These are phyloP conservation scores for Pseudogymnoascus sp. DNA, from an alignment of 2,329 filamentous ascomycete genomes.

Conservation along the genomic window DNA sequence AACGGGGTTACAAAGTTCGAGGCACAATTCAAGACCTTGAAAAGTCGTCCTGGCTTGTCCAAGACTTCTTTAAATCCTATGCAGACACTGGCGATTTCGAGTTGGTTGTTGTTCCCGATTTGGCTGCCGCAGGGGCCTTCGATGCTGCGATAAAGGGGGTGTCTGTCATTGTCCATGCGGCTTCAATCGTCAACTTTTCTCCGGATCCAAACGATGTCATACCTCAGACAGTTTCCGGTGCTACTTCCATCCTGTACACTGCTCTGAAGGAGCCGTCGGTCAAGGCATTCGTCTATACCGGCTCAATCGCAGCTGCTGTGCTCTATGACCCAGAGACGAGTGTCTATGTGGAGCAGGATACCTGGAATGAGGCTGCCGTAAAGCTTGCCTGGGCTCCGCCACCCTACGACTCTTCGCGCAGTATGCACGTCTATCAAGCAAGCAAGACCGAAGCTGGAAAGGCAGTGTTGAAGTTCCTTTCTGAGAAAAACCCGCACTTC, in stretches of 20 bases:
- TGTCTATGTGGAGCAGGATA: constrained; percentile 17
- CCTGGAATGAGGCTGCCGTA: constrained; percentile 28
- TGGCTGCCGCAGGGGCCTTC: constrained; percentile 31
- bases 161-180: constrained; percentile 37
- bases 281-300: constrained; percentile 28
- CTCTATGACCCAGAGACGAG: not conserved
- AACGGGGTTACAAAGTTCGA: constrained; percentile 34
- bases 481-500: constrained; percentile 22
- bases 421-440: constrained; percentile 23
- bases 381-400: constrained; percentile 26
- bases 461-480: constrained; percentile 25
- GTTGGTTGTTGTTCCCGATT: constrained; percentile 31
- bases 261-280: constrained; percentile 33
- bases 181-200: constrained; percentile 32
- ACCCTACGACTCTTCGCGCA: constrained; percentile 15
- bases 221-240: constrained; percentile 29
- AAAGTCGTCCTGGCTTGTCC: constrained; percentile 29
- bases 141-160: constrained; percentile 34
- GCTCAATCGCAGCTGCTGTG: constrained; percentile 16
- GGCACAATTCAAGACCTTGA: constrained; percentile 34
- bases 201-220: constrained; percentile 36
- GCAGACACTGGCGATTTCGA: constrained; percentile 29
- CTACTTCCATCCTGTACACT: constrained; percentile 32
- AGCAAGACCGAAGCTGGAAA: constrained; percentile 28
- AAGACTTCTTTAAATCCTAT: constrained; percentile 26